Evolutionary conservation across 768 basidiomycete genomes (phyloP), one percentile per base, ranked within the genome.

Genomic region (Boletus rex-veris): DNA sequence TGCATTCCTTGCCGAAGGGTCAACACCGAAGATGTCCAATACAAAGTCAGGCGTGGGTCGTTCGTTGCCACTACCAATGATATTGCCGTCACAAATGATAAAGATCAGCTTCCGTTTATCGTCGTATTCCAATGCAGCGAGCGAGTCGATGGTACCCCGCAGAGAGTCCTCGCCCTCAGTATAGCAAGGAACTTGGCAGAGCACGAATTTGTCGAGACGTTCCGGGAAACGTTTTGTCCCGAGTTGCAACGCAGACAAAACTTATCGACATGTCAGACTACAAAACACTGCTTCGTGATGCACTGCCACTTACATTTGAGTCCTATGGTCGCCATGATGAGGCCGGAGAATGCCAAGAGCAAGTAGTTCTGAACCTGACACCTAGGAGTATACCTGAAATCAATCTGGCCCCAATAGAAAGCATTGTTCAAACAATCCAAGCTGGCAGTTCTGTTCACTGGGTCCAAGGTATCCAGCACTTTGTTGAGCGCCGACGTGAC

Each of bases 101-200:
- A 86, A 79, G 50, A 86, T 74, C 19, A 86, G 61, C 71, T 86
- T 86, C 57, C 85, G 77, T 66, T 86, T 86, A 68, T 86, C 84
- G 56, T 86, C 85, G 52, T 86, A 86, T 61, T 81, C 78, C 56
- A 86, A 71, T 28, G 75, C 77, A 8, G 84, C 81, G 35, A 86
- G 74, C 4, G 84, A 86, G 65, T 86, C 85, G 57, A 86, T 81
- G n/a, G 84, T 86, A 33, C 75, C 73, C 35, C 85, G 82, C 26
- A 86, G 71, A 1, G 83, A 84, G 44, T 86, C 84, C 61, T 86
- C 84, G 56, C 85, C 83, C 66, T 86, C 84, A 2, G 84, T 86
- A 58, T 86, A 86, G 67, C 84, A 86, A 33, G 84, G 84, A 7
- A 84, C 80, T 64, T 85, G 82, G 59, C 83, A 85, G 50, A 85